Conservation (phyloP, 2,329 filamentous ascomycete genomes). For the Claviceps sorghi region DNA sequence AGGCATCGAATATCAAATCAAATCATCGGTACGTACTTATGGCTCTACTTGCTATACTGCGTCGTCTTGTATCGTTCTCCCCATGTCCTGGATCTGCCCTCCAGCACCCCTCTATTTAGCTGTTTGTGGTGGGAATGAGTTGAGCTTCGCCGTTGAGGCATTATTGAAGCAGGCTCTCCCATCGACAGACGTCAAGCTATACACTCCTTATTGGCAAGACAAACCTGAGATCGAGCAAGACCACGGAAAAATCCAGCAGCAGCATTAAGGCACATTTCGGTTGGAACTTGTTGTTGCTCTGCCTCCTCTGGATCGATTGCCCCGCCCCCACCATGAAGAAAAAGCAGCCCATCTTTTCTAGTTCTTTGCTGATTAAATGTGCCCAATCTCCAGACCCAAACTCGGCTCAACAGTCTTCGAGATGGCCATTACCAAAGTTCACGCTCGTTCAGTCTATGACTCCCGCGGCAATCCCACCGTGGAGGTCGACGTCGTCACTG, state of each 20-base stretch:
- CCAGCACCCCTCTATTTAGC: not conserved
- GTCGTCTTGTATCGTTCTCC: not conserved
- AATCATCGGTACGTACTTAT: not conserved
- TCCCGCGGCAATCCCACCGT: slow-evolving; percentile 97
- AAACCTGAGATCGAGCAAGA: not conserved
- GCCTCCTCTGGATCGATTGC: not conserved
- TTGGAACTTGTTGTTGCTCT: not conserved
- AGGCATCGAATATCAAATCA: not conserved
- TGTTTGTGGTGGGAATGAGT: not conserved
- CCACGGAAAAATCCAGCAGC: too few relatives aligned
- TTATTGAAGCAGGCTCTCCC: not conserved
- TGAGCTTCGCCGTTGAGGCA: slow-evolving; percentile 1
- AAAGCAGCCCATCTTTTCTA: not conserved
- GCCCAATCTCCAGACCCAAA: not conserved
- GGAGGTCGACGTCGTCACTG: slow-evolving; percentile 93
- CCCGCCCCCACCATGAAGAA: slow-evolving; percentile 5
- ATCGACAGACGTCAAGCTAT: not conserved
- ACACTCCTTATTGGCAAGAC: not conserved
- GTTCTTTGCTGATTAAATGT: slow-evolving; percentile 1
- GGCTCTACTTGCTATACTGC: not conserved
- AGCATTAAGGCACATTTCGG: not conserved
- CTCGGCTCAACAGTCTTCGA: slow-evolving; percentile 23
- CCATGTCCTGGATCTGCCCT: not conserved
- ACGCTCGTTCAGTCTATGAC: slow-evolving; percentile 94
- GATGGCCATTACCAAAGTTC: slow-evolving; percentile 85